Evolutionary conservation across 2,329 filamentous ascomycete genomes (phyloP).

Genomic region (Aschersonia sp.): DNA sequence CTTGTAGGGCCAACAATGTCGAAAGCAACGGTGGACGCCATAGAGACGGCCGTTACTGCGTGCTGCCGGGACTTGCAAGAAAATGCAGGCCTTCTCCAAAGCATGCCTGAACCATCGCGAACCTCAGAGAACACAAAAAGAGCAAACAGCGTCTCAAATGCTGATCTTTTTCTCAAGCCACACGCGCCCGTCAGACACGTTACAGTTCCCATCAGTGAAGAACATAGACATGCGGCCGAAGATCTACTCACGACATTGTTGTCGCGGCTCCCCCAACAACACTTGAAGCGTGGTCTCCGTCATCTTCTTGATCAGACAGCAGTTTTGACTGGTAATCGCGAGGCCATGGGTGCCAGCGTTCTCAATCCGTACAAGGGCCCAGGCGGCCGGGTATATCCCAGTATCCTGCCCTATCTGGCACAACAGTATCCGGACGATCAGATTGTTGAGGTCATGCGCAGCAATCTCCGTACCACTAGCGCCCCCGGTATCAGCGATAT

Average conservation of each 20-base stretch:
- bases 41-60: conserved; percentile 46
- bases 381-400: conserved; percentile 51
- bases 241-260: conserved; percentile 49
- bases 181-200: conserved; percentile 17
- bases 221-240: conserved; percentile 41
- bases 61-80: conserved; percentile 64
- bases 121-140: conserved; percentile 12
- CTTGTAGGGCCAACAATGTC: conserved; percentile 51
- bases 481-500: conserved; percentile 12
- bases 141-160: conserved; percentile 41
- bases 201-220: conserved; percentile 21
- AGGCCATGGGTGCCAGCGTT: conserved; percentile 68
- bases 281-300: conserved; percentile 57
- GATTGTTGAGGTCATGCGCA: conserved; percentile 57
- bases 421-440: conserved; percentile 47
- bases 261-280: conserved; percentile 46
- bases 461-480: conserved; percentile 34
- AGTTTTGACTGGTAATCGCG: conserved; percentile 52
- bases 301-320: conserved; percentile 69
- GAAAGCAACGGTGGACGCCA: conserved; percentile 48
- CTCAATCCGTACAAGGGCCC: conserved; percentile 59
- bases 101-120: conserved; percentile 16
- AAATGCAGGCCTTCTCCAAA: conserved; percentile 32
- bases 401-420: conserved; percentile 67
- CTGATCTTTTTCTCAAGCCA: conserved; percentile 52